Base-by-base conservation (phyloP, 2,329 filamentous ascomycete genomes). In the Monosporascus sp. region DNA sequence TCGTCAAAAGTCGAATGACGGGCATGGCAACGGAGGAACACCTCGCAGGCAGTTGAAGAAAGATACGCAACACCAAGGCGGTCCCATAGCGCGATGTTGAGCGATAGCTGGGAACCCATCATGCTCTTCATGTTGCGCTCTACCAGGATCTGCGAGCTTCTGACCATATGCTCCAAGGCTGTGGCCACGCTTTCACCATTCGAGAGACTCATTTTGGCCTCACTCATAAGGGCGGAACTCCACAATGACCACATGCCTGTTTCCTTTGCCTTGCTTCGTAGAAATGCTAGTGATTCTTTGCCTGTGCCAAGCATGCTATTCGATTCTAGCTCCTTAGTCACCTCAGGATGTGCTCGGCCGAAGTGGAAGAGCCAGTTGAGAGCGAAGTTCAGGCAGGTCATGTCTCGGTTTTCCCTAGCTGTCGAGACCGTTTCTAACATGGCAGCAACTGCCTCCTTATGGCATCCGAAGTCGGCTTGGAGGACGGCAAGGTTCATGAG, bases 341-440 rank as follows among this genome's bases (percentile, higher is more conserved):
- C 79, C 50, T 83, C 78, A 0, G 91, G 89, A 61, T 93, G 91
- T 0, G 89, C 84, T 64, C 90, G 89, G n/a, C 87, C 88, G 62
- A 97, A 95, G 65, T 97, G 90, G 64, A 95, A 95, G 3, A 97
- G 78, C 94, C 94, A 99, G 65, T 91, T 96, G 56, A 99, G 81
- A 35, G 91, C 89, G 71, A 96, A 97, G 69, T 97, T 97, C 52
- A 99, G 78, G 66, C 94, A 97, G 4, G 83, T 85, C 77, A 90
- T 89, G 65, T 99, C 94, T 59, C 91, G 87, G 60, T 95, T 96
- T 69, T 97, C 94, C 56, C 93, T 79, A 1, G 94, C 94, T n/a
- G 91, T 96, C 0, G 92, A 87, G 37, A 99, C 91, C 0, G 93
- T 92, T 69, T 97, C 94, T 44, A 96, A 85, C 85, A 99, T 96